These are phyloP conservation scores for Mallotus repandus DNA, from an alignment of 441 rosid genomes.

Conservation along the genomic window DNA sequence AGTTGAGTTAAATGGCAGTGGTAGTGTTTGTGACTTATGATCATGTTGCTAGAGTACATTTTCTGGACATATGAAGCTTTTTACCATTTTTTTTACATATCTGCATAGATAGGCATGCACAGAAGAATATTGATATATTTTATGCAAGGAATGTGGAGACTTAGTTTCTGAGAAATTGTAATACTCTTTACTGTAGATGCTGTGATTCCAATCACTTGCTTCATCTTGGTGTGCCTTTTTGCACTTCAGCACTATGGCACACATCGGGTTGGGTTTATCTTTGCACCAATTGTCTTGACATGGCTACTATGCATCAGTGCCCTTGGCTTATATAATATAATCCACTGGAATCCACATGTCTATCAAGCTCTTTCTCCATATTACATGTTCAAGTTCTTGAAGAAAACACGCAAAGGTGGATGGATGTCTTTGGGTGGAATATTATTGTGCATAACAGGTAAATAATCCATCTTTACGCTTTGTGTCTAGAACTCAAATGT, in stretches of 20 bases:
- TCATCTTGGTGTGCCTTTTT: constrained; percentile 89
- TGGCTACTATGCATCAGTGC: constrained; percentile 91
- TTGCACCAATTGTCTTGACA: constrained; percentile 76
- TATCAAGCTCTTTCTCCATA: constrained; percentile 91
- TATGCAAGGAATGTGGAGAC: neutral
- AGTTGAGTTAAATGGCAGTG: neutral
- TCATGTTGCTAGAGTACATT: neutral
- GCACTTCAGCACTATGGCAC: constrained; percentile 98
- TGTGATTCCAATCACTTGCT: constrained; percentile 84
- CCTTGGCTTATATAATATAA: constrained; percentile 85
- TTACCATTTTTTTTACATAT: neutral
- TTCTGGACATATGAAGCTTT: neutral
- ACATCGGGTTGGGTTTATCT: constrained; percentile 80
- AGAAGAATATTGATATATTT: neutral
- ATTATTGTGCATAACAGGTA: constrained; percentile 93
- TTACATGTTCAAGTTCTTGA: constrained; percentile 96
- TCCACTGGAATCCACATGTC: constrained; percentile 79
- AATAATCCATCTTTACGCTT: neutral
- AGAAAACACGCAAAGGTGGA: constrained; percentile 81
- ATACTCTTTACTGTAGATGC: constrained; percentile 59
- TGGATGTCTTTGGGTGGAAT: constrained; percentile 99
- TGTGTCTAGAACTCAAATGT: neutral
- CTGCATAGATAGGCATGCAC: neutral
- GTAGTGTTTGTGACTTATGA: neutral
- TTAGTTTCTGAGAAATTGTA: neutral